A percentile compares a stretch with the other conserved stretches of the same genome.
These are phyloP conservation scores for Marasmius sp. DNA, from an alignment of 1,284 basidiomycete species.

Conservation along the genomic window DNA sequence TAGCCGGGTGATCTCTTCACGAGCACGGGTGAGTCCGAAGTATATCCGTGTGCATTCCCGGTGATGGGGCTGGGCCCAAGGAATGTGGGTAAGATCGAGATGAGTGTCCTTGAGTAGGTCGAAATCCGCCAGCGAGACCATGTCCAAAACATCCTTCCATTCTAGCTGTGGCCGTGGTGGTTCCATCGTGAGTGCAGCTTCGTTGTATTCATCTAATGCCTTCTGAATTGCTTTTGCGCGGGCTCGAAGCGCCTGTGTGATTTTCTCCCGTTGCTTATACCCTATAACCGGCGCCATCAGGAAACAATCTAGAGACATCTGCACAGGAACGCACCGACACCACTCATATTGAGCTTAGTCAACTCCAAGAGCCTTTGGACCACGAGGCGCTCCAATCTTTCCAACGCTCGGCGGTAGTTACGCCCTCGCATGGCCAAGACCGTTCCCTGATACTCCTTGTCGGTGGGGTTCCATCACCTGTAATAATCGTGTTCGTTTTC, in stretches of 20 bases:
- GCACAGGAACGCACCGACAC: neutral
- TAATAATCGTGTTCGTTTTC: too few species aligned
- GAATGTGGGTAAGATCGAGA: constrained; percentile 22
- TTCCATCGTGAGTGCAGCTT: constrained; percentile 17
- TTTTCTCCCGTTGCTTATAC: constrained; percentile 27
- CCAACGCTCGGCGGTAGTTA: constrained; percentile 18
- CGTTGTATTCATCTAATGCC: constrained; percentile 27
- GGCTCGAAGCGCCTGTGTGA: constrained; percentile 22
- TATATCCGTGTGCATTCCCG: constrained; percentile 23
- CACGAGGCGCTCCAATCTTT: constrained; percentile 20
- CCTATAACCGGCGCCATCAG: constrained; percentile 18
- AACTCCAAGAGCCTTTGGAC: constrained; percentile 25
- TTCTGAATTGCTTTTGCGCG: constrained; percentile 24
- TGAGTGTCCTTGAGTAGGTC: constrained; percentile 31
- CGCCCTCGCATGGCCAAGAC: constrained; percentile 7
- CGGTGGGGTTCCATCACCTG: constrained; percentile 11
- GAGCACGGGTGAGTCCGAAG: constrained; percentile 27
- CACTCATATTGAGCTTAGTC: constrained; percentile 2
- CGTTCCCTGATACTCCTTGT: constrained; percentile 10
- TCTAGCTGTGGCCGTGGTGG: constrained; percentile 20
- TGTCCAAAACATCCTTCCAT: constrained; percentile 30
- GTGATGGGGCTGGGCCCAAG: constrained; percentile 28
- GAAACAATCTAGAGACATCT: neutral
- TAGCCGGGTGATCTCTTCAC: too few species aligned
- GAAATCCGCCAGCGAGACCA: constrained; percentile 33